Percentiles rank a stretch among this genome's conserved stretches.
Conservation (phyloP, 352 stramenopile genomes). For the Pythium guiyangense region DNA sequence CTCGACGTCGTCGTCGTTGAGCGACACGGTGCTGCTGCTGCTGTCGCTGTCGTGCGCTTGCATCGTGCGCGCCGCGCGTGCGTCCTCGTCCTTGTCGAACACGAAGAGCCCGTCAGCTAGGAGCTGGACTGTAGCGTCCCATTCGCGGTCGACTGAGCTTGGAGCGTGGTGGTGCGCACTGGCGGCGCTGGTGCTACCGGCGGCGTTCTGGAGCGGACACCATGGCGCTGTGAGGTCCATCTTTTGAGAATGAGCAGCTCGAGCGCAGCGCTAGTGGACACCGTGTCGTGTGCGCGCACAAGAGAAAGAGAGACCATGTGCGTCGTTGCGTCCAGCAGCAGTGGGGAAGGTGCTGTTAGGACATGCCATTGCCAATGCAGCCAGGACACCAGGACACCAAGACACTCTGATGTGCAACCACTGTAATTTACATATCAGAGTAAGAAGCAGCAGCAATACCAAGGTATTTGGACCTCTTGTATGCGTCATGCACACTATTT, state of each 20-base stretch:
- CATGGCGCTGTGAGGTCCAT: constrained; percentile 1
- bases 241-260: constrained; percentile 1
- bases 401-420: too few relatives aligned
- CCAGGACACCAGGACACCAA: too few relatives aligned
- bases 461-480: too few relatives aligned
- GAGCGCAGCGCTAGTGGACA: background rate
- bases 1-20: constrained; percentile 2
- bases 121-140: constrained; percentile 5
- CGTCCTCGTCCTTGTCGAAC: background rate
- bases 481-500: too few relatives aligned
- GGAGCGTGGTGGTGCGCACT: background rate
- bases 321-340: too few relatives aligned
- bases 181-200: too few relatives aligned
- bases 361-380: too few relatives aligned
- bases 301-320: too few relatives aligned
- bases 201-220: too few relatives aligned
- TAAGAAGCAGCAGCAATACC: too few relatives aligned
- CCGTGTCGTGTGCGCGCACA: background rate
- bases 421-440: too few relatives aligned
- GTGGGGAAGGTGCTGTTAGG: too few relatives aligned
- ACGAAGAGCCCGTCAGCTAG: background rate
- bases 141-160: background rate
- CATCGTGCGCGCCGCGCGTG: background rate
- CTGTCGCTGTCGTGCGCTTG: background rate
- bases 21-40: background rate